These are phyloP conservation scores for Scheffersomyces segobiensis DNA, from an alignment of 1,139 yeast genomes.

Conservation along the genomic window DNA sequence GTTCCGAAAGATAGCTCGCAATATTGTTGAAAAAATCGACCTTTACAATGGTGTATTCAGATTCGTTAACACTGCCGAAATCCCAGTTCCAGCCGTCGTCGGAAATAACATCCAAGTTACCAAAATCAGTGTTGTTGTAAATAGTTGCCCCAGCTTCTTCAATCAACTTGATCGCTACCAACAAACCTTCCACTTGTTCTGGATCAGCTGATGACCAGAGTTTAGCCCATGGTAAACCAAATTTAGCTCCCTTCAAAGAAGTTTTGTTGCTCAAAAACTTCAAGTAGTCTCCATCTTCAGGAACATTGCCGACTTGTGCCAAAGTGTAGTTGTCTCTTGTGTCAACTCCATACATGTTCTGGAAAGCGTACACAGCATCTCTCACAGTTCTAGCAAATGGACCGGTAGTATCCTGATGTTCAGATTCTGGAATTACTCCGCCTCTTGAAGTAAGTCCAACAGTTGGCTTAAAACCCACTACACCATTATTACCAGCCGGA, in stretches of 20 bases:
- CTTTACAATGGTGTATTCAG: constrained; percentile 23
- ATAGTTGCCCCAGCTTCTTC: constrained; percentile 21
- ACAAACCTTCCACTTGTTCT: constrained; percentile 12
- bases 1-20: constrained; percentile 15
- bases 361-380: constrained; percentile 22
- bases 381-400: constrained; percentile 21
- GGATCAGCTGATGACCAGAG: constrained; percentile 15
- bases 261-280: constrained; percentile 16
- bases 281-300: constrained; percentile 20
- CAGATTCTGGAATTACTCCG: constrained; percentile 23
- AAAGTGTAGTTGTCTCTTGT: constrained; percentile 16
- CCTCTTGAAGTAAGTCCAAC: constrained; percentile 22
- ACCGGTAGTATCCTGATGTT: constrained; percentile 21
- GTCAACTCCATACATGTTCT: constrained; percentile 22
- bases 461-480: constrained; percentile 22
- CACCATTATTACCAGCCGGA: constrained; percentile 19
- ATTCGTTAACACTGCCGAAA: constrained; percentile 19
- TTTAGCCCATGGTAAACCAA: constrained; percentile 23
- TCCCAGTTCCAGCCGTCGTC: constrained; percentile 24
- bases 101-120: constrained; percentile 19
- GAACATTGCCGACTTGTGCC: constrained; percentile 19
- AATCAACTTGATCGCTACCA: constrained; percentile 13
- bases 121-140: constrained; percentile 20
- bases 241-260: constrained; percentile 21
- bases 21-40: constrained; percentile 24